Evolutionary conservation across 441 rosid species (phyloP).

Genomic region (Erodium texanum): DNA sequence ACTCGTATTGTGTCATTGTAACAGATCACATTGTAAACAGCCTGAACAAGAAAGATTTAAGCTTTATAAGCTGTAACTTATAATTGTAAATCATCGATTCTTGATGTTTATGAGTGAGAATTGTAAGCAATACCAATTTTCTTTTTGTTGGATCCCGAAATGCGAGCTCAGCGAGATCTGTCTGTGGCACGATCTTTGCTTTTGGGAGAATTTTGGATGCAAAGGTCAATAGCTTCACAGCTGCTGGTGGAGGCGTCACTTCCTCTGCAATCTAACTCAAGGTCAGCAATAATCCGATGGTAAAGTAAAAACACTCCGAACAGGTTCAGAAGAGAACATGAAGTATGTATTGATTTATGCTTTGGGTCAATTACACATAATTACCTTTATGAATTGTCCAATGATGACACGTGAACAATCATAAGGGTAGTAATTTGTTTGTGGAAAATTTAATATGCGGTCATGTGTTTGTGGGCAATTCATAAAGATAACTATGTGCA

Average conservation of each 20-base stretch:
- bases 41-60: conserved; percentile 31
- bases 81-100: background rate
- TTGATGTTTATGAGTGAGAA: background rate
- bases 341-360: too few relatives aligned
- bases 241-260: conserved; percentile 51
- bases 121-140: conserved; percentile 44
- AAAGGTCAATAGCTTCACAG: conserved; percentile 42
- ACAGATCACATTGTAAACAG: conserved; percentile 64
- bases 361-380: too few relatives aligned
- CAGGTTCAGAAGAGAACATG: too few relatives aligned
- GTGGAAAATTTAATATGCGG: too few relatives aligned
- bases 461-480: too few relatives aligned
- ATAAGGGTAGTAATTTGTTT: too few relatives aligned
- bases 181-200: conserved; percentile 76
- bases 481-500: too few relatives aligned
- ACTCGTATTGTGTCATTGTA: conserved; percentile 50
- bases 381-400: too few relatives aligned
- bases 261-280: conserved; percentile 72
- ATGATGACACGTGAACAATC: too few relatives aligned
- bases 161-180: conserved; percentile 54
- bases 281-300: too few relatives aligned
- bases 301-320: too few relatives aligned
- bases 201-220: conserved; percentile 55
- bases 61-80: background rate
- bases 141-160: conserved; percentile 65